Conservation (phyloP, 176 grass and related monocot genomes). For the Eleusine coracana region DNA sequence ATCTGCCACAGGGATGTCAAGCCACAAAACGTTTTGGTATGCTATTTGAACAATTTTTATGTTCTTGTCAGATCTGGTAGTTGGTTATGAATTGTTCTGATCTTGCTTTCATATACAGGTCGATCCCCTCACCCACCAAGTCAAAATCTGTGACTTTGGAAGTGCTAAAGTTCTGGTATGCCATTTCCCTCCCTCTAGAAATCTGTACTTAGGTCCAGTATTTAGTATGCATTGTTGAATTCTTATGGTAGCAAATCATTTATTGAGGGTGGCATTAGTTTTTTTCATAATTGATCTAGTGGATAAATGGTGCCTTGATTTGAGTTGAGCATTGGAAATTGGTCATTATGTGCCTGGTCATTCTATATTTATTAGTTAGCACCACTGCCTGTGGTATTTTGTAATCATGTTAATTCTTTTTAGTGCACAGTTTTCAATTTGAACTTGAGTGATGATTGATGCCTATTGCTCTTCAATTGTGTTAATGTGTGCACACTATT, state of each 20-base stretch:
- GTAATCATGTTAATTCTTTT: background rate
- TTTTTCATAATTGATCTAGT: background rate
- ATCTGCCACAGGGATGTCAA: slow-evolving; percentile 98
- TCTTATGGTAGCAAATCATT: background rate
- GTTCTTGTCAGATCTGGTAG: slow-evolving; percentile 24
- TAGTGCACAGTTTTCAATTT: background rate
- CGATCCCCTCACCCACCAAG: slow-evolving; percentile 98
- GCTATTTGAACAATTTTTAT: slow-evolving; percentile 27
- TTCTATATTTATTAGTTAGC: background rate
- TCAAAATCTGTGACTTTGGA: slow-evolving; percentile 99
- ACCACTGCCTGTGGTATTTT: background rate
- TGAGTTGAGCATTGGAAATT: background rate
- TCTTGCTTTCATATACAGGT: slow-evolving; percentile 56
- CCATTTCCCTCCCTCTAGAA: background rate
- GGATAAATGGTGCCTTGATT: background rate
- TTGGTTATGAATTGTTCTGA: slow-evolving; percentile 37
- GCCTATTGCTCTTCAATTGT: background rate
- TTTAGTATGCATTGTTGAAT: slow-evolving; percentile 8
- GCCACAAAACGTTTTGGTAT: slow-evolving; percentile 96
- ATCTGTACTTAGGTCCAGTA: background rate
- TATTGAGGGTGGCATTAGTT: background rate
- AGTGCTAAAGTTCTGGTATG: slow-evolving; percentile 97
- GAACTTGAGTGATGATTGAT: slow-evolving; percentile 22
- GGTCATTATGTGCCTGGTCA: slow-evolving; percentile 12
- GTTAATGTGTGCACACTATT: background rate